Evolutionary conservation across 345 rosid species (phyloP).

Genomic region (Trapa incisa): DNA sequence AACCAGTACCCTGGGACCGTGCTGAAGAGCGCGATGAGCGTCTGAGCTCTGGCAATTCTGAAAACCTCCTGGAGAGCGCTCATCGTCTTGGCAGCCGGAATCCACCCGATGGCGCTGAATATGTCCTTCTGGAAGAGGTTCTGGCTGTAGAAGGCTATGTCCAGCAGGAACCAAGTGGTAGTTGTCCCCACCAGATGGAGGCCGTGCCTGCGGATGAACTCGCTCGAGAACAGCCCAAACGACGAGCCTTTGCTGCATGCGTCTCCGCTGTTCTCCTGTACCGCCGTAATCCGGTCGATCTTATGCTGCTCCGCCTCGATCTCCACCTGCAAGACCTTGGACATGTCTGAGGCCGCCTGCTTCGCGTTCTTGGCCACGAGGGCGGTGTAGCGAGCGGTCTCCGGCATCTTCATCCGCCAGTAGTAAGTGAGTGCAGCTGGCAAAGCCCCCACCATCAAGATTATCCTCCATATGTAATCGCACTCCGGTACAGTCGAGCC

Average conservation of each 20-base stretch:
- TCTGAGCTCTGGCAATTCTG: slow-evolving; percentile 26
- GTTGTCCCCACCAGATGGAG: slow-evolving; percentile 32
- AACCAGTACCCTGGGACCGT: slow-evolving; percentile 35
- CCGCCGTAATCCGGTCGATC: no score
- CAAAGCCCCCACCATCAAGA: no score
- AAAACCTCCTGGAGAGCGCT: slow-evolving; percentile 29
- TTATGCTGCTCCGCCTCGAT: no score
- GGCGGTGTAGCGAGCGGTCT: no score
- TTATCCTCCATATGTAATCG: no score
- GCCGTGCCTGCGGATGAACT: slow-evolving; percentile 24
- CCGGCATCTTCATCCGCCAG: no score
- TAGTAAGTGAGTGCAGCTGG: no score
- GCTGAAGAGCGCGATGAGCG: slow-evolving; percentile 28
- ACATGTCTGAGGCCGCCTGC: no score
- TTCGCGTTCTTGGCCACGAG: no score
- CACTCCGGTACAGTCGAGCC: no score
- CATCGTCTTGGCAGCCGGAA: slow-evolving; percentile 30
- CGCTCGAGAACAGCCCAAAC: slow-evolving; percentile 21
- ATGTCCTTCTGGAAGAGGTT: slow-evolving; percentile 35
- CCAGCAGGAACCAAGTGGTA: slow-evolving; percentile 26
- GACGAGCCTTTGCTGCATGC: background rate
- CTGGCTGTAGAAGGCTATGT: slow-evolving; percentile 14
- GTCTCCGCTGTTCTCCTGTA: background rate
- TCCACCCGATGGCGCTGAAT: slow-evolving; percentile 33
- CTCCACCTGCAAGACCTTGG: no score